Evolutionary conservation across 805 yeast genomes (phyloP), one percentile per base, ranked within the genome.

Genomic region (Pichia phayaonensis): DNA sequence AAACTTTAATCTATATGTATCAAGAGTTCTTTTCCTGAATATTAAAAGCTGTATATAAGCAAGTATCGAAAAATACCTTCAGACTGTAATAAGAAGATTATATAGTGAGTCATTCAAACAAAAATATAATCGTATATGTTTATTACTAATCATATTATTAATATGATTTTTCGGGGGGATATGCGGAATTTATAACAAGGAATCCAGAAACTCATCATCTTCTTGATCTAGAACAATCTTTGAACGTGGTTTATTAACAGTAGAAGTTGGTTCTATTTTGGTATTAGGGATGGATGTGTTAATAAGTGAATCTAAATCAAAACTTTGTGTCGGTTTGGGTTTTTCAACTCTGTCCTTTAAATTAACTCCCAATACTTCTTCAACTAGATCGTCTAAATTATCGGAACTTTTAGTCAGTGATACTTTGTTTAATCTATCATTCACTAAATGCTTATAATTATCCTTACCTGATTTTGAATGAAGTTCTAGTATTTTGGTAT

Each of bases 191-290:
- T 44, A 44, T 34, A 51, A 24, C n/a, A 54, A 36, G 13, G 55
- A 54, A 34, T 54, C 54, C 1, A 54, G 34, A 22, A 54, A 54
- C 20, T 54, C 55, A 13, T 52, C 48, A n/a, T 44, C 49, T 22
- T 51, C 49, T 3, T 31, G 39, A 15, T 50, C 45, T 2, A 47
- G 39, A 2, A 29, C 46, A 18, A 47, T 34, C 10, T 34, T 34
- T 7, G 20, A 10, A 34, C 38, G 38, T 34, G 38, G 18, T 34
- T 34, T 34, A 34, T n/a, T 16, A n/a, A 8, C 7, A 7, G 38
- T 7, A n/a, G 38, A n/a, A 16, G 4, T n/a, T 34, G 38, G 3
- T 7, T 34, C 11, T 4, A 21, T 12, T 31, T 11, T 36, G 26
- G 39, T 34, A 16, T 41, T 16, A 48, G 18, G 7, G 46, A 22